Evolutionary conservation across 371 early-diverging fungal genomes (phyloP).

Genomic region (Mucor circinelloides): DNA sequence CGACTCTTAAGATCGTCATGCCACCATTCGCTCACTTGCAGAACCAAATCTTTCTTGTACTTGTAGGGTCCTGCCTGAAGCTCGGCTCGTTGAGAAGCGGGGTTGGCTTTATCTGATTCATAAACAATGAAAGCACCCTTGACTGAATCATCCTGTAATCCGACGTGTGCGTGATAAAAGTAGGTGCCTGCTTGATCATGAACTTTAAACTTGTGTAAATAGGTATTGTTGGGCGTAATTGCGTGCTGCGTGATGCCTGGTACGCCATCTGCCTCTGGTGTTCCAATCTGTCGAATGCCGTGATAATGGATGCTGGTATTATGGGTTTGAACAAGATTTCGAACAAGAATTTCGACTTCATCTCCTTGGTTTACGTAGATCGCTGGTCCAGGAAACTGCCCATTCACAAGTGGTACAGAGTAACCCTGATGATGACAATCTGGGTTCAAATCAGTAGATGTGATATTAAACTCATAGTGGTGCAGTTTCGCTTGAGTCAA

Average conservation of each 20-base stretch:
- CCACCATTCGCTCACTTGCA: conserved; percentile 53
- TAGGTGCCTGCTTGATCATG: conserved; percentile 46
- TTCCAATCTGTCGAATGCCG: conserved; percentile 45
- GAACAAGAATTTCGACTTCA: conserved; percentile 42
- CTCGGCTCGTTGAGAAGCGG: not conserved
- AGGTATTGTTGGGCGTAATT: conserved; percentile 33
- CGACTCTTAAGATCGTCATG: conserved; percentile 28
- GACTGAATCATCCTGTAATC: conserved; percentile 37
- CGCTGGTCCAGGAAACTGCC: conserved; percentile 53
- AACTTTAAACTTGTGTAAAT: conserved; percentile 34
- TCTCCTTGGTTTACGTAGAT: conserved; percentile 43
- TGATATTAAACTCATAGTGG: conserved; percentile 17
- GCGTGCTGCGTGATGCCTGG: conserved; percentile 45
- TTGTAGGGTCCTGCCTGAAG: conserved; percentile 35
- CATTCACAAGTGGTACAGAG: conserved; percentile 38
- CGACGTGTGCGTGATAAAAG: conserved; percentile 52
- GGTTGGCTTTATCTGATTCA: conserved; percentile 35
- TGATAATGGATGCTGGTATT: conserved; percentile 44
- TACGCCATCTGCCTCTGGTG: conserved; percentile 44
- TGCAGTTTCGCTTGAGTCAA: conserved; percentile 7
- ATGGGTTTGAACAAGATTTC: conserved; percentile 20
- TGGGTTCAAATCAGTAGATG: conserved; percentile 24
- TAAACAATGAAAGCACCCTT: conserved; percentile 52
- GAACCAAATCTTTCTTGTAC: conserved; percentile 47
- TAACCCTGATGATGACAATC: conserved; percentile 27